Evolutionary conservation across 164 flowering plant genomes (phyloP).

Genomic region (Magnolia kwangsiensis): DNA sequence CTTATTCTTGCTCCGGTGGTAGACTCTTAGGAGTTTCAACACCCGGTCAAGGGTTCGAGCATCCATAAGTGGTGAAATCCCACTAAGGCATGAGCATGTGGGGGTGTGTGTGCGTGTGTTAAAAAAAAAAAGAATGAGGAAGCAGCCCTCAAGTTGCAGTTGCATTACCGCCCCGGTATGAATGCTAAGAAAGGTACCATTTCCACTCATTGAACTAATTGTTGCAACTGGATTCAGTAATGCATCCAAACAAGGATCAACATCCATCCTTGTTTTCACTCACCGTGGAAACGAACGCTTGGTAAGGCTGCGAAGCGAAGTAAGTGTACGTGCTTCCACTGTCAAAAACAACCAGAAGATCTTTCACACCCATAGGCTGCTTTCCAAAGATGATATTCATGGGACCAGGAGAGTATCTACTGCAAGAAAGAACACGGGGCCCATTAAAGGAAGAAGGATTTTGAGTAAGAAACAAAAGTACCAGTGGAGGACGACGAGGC

Average conservation of each 20-base stretch:
- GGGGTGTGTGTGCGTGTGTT: too few species aligned
- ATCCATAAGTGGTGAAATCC: too few species aligned
- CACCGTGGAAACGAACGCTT: conserved; percentile 46
- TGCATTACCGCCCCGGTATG: too few species aligned
- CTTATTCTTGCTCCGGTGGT: too few species aligned
- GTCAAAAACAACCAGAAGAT: conserved; percentile 62
- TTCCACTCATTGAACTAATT: too few species aligned
- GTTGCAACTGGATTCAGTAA: too few species aligned
- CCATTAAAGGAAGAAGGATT: not conserved
- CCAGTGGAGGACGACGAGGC: not conserved
- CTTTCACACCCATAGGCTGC: conserved; percentile 40
- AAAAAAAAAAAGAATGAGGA: too few species aligned
- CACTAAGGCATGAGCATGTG: too few species aligned
- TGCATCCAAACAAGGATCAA: not conserved
- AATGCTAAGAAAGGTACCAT: too few species aligned
- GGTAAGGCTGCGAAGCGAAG: conserved; percentile 57
- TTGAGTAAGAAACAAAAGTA: not conserved
- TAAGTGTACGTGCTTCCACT: conserved; percentile 92
- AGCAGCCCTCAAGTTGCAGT: too few species aligned
- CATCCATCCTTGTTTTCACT: conserved; percentile 20
- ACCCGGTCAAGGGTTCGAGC: too few species aligned
- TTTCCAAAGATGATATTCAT: conserved; percentile 64
- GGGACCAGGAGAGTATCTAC: conserved; percentile 69
- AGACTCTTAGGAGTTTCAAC: too few species aligned
- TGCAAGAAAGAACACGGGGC: conserved; percentile 25